Conservation (phyloP, 2,329 filamentous ascomycete species). For the Botrytis squamosa region DNA sequence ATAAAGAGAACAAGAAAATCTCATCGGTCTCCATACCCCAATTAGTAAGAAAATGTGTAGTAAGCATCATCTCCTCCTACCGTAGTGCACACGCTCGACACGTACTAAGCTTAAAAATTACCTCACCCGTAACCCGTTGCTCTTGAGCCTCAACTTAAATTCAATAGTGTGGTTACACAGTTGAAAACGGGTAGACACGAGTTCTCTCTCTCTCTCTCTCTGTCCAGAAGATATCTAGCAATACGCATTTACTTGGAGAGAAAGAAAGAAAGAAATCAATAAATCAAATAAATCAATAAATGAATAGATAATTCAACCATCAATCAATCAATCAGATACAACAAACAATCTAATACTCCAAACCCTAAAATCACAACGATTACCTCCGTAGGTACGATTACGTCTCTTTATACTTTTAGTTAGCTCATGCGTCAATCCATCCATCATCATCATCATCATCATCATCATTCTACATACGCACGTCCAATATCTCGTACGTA, state of each 20-base stretch:
- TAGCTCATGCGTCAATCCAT: no score
- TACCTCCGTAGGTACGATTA: no score
- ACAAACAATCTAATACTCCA: no score
- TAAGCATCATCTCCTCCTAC: background rate
- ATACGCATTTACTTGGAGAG: background rate
- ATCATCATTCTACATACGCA: no score
- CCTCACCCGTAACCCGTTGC: background rate
- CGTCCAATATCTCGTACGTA: background rate
- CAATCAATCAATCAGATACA: no score
- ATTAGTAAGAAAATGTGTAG: background rate
- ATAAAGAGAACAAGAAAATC: background rate
- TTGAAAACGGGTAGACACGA: background rate
- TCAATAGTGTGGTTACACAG: background rate
- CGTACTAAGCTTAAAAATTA: conserved; percentile 5
- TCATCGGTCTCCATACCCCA: background rate
- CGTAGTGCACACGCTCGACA: no score
- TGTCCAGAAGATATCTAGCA: background rate
- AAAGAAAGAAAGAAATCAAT: no score
- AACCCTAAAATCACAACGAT: no score
- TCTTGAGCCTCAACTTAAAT: conserved; percentile 1
- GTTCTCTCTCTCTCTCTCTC: background rate
- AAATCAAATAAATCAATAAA: no score
- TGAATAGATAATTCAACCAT: no score
- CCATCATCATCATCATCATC: no score
- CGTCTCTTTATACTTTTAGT: background rate